Evolutionary conservation across 2,329 filamentous ascomycete genomes (phyloP).

Genomic region (Madurella fahalii): DNA sequence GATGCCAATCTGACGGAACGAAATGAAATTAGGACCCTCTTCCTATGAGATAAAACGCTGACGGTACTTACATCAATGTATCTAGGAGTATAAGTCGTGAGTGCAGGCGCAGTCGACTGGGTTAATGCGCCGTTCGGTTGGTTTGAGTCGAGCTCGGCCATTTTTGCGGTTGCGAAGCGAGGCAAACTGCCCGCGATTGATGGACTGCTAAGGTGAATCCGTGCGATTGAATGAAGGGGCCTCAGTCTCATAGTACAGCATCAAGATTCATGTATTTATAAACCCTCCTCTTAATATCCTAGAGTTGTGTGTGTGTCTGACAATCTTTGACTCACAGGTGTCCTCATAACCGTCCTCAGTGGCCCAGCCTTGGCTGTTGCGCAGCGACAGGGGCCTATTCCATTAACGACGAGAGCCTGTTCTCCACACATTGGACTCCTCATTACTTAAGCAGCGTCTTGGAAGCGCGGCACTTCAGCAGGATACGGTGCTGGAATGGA

Average conservation of each 20-base stretch:
- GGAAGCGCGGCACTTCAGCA: too few species aligned
- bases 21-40: background rate
- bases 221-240: slow-evolving; percentile 2
- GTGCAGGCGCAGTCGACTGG: background rate
- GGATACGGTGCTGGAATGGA: too few species aligned
- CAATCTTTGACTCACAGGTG: slow-evolving; percentile 14
- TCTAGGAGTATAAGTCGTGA: slow-evolving; percentile 42
- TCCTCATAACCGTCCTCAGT: slow-evolving; percentile 18
- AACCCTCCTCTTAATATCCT: background rate
- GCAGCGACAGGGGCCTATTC: background rate
- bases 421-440: too few species aligned
- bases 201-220: slow-evolving; percentile 8
- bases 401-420: too few species aligned
- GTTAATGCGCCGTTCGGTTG: slow-evolving; percentile 1
- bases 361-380: background rate
- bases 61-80: slow-evolving; percentile 56
- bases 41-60: background rate
- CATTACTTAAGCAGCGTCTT: too few species aligned
- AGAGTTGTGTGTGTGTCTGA: too few species aligned
- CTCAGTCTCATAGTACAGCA: slow-evolving; percentile 19
- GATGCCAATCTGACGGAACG: slow-evolving; percentile 67
- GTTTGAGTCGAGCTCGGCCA: slow-evolving; percentile 15
- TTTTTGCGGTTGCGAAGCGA: slow-evolving; percentile 10
- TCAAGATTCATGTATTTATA: slow-evolving; percentile 2
- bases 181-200: background rate